phyloP scores from a whole-genome alignment of 129 eudicot genomes.

The Erigeron canadensis region DNA sequence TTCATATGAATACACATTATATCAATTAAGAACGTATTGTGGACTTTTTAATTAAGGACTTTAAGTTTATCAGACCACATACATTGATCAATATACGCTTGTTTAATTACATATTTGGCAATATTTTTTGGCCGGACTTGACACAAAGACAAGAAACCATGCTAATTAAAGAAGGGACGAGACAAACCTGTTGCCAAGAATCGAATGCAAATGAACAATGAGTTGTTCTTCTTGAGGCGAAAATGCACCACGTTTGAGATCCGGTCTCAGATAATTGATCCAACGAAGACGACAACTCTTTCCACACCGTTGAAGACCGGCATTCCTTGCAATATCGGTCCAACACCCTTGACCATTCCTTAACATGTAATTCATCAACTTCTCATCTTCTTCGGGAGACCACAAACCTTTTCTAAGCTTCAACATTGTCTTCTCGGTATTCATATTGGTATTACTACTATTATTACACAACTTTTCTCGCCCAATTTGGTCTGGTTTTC shows the following conservation, averaged over 20 bases:
- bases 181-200: slow-evolving; percentile 82
- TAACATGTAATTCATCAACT: slow-evolving; percentile 76
- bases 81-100: too few relatives aligned
- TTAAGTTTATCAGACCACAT: too few relatives aligned
- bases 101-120: too few relatives aligned
- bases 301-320: slow-evolving; percentile 76
- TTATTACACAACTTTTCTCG: slow-evolving; percentile 34
- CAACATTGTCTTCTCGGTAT: background rate
- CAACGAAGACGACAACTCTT: slow-evolving; percentile 91
- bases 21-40: too few relatives aligned
- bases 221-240: slow-evolving; percentile 73
- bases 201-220: slow-evolving; percentile 77
- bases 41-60: too few relatives aligned
- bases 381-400: slow-evolving; percentile 96
- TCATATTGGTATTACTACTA: background rate
- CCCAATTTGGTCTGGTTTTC: slow-evolving; percentile 55
- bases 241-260: slow-evolving; percentile 85
- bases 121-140: too few relatives aligned
- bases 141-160: background rate
- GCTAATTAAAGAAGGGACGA: background rate
- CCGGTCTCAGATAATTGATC: slow-evolving; percentile 87
- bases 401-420: slow-evolving; percentile 84
- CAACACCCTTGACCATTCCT: slow-evolving; percentile 90
- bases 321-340: slow-evolving; percentile 87
- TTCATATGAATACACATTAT: too few relatives aligned